These are phyloP conservation scores for Lonicera japonica DNA, from an alignment of 129 eudicot genomes.

Conservation along the genomic window DNA sequence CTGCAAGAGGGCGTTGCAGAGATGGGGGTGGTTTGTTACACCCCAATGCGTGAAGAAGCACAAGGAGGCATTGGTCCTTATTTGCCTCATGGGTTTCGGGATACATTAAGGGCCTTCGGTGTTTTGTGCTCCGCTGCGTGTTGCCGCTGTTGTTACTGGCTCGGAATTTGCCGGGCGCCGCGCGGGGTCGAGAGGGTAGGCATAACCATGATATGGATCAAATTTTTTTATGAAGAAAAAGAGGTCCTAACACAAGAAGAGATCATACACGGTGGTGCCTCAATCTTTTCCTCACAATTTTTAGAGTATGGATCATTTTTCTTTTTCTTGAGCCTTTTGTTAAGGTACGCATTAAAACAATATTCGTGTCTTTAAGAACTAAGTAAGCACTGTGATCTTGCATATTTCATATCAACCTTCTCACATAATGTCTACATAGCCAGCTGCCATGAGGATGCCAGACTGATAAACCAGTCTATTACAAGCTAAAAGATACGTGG, in stretches of 20 bases:
- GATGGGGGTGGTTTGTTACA: too few species aligned
- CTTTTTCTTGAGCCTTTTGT: conserved; percentile 1
- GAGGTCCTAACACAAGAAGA: not conserved
- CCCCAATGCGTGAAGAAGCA: too few species aligned
- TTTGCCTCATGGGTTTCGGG: too few species aligned
- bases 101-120: too few species aligned
- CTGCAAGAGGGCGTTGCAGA: too few species aligned
- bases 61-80: too few species aligned
- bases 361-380: not conserved
- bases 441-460: not conserved
- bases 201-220: too few species aligned
- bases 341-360: not conserved
- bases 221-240: too few species aligned
- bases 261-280: not conserved
- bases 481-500: not conserved
- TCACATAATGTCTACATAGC: not conserved
- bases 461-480: not conserved
- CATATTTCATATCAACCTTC: not conserved
- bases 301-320: not conserved
- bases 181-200: too few species aligned
- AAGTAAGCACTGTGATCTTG: not conserved
- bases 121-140: too few species aligned
- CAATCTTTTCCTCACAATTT: not conserved
- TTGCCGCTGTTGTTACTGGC: too few species aligned
- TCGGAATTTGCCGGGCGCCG: too few species aligned